These are phyloP conservation scores for Nymphaea colorata DNA, from an alignment of 164 flowering plant genomes.

Conservation along the genomic window DNA sequence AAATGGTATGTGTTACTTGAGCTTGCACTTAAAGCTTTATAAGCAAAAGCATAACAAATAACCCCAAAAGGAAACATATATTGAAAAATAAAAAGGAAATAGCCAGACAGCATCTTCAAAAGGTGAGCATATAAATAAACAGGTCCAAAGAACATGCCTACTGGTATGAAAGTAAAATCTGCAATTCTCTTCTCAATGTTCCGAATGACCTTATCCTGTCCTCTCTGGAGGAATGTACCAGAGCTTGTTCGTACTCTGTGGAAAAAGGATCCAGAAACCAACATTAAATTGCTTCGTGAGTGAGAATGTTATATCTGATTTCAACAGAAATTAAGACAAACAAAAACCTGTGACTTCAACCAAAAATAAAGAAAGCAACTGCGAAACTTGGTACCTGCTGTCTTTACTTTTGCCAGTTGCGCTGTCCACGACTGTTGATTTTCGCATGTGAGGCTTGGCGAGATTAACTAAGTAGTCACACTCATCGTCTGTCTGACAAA, in stretches of 20 bases:
- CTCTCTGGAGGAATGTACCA: slow-evolving; percentile 74
- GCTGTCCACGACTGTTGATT: slow-evolving; percentile 85
- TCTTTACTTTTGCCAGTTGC: slow-evolving; percentile 78
- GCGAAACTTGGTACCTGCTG: slow-evolving; percentile 49
- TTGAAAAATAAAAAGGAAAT: no score
- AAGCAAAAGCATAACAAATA: no score
- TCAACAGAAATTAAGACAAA: background rate
- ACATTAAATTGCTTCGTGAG: background rate
- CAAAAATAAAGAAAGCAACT: background rate
- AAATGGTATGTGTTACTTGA: no score
- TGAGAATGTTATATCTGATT: background rate
- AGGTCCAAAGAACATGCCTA: slow-evolving; percentile 36
- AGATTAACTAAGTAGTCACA: slow-evolving; percentile 70
- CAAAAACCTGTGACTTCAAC: background rate
- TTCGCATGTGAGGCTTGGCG: slow-evolving; percentile 74
- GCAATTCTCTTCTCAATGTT: slow-evolving; percentile 82
- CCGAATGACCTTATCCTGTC: slow-evolving; percentile 53
- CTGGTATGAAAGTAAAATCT: slow-evolving; percentile 81
- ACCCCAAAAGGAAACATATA: no score
- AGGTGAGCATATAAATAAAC: background rate
- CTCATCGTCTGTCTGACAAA: slow-evolving; percentile 68
- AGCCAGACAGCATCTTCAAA: background rate
- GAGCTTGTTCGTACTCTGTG: slow-evolving; percentile 88
- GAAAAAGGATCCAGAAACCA: background rate
- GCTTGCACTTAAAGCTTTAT: no score